Evolutionary conservation across 2,329 filamentous ascomycete species (phyloP), one percentile per base, ranked within the genome.

Genomic region (Fusarium kyushuense): DNA sequence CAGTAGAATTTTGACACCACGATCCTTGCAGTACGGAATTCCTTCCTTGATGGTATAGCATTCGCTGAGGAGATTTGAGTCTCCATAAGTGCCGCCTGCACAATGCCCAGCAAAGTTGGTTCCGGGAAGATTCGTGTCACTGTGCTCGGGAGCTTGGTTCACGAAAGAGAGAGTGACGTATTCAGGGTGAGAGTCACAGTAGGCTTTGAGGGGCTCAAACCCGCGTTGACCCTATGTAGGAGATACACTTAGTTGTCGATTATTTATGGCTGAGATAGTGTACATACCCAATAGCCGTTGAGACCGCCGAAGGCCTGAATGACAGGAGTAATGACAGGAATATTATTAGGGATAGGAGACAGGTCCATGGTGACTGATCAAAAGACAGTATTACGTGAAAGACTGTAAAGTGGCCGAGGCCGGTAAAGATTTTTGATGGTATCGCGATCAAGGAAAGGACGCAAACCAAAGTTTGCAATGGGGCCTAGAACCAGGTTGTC

Each of bases 1-100:
- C 19, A 84, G 72, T 35, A 83, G 70, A 36, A 84, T 71, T 75
- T 83, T 83, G 64, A 82, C 78, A 57, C 80, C 80, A 49, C 74
- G 76, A 25, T 65, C 46, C 71, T 82, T 79, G 74, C 82, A 84
- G 70, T 79, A 78, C 27, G 76, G 69, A 54, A 83, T 81, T 54
- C 82, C 80, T 32, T 74, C 54, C 66, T 79, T 76, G 40, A 84
- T 77, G 9, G 54, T 56, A 7, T 71, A 48, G 64, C 81, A 84
- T 54, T 78, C 69, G 55, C 65, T 74, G 53, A 79, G 74, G 23
- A 82, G 75, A 27, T 27, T 67, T 60, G 54, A 74, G 72, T 45
- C 58, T 58, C 62, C 68, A 78, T 35, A 62, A 56, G 12, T 36
- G 14, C 66, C 72, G 25, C 54, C 75, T 36, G 76, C 76, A 65